Evolutionary conservation across 345 rosid species (phyloP).

Genomic region (Gynandropsis gynandra): DNA sequence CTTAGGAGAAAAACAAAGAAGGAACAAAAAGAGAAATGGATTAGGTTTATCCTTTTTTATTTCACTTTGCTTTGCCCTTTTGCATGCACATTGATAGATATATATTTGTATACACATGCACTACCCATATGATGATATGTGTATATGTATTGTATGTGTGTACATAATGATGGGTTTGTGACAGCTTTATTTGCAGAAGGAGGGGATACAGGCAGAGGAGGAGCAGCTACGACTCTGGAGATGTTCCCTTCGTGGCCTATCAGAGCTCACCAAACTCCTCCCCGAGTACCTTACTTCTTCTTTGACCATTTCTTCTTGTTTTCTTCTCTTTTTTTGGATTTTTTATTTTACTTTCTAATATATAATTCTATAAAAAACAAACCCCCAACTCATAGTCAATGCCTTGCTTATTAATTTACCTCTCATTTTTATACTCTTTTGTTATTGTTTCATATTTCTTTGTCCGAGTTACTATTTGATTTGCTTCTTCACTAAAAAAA

Average conservation of each 20-base stretch:
- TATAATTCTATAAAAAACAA: no score
- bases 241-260: conserved; percentile 99
- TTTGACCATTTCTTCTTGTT: conserved; percentile 50
- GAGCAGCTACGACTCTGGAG: conserved; percentile 96
- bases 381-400: no score
- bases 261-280: conserved; percentile 86
- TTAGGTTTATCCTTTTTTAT: neutral
- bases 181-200: conserved; percentile 71
- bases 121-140: no score
- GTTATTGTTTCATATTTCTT: conserved; percentile 17
- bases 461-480: conserved; percentile 22
- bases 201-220: conserved; percentile 35
- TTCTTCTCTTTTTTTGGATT: conserved; percentile 25
- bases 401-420: neutral
- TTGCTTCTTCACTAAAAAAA: conserved; percentile 4
- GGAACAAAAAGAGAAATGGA: neutral
- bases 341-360: no score
- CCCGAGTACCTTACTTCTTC: conserved; percentile 45
- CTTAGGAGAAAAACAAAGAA: neutral
- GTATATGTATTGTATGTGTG: neutral
- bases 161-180: conserved; percentile 34
- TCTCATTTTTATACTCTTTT: conserved; percentile 10
- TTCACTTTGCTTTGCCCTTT: neutral
- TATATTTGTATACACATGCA: no score
- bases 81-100: neutral